phyloP scores from a whole-genome alignment of 257 asterid genomes.

The Nicotiana paniculata region DNA sequence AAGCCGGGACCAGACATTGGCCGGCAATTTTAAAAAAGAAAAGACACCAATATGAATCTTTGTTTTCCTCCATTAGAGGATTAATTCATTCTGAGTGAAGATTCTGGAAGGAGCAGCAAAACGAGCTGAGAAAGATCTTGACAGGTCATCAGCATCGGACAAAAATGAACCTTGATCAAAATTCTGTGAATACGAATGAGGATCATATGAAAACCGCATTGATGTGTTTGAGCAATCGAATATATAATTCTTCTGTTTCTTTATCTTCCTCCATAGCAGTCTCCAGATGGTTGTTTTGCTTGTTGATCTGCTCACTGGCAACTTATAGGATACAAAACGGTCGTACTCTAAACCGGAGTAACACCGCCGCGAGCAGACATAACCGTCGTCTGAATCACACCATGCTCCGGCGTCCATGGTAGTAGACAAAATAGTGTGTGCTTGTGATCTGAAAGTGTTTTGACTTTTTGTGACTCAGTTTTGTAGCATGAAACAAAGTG shows the following conservation, averaged over 20 bases:
- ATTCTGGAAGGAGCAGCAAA: constrained; percentile 62
- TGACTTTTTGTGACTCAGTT: neutral
- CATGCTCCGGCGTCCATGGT: neutral
- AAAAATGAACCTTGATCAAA: constrained; percentile 51
- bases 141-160: constrained; percentile 43
- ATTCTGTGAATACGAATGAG: constrained; percentile 58
- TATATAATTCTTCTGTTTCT: constrained; percentile 52
- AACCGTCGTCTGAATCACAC: neutral
- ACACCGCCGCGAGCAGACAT: neutral
- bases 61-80: constrained; percentile 14
- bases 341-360: neutral
- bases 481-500: neutral
- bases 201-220: constrained; percentile 62
- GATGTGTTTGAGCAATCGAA: constrained; percentile 37
- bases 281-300: constrained; percentile 37
- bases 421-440: neutral
- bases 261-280: constrained; percentile 61
- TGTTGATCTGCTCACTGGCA: constrained; percentile 38
- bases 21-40: too few species aligned
- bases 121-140: constrained; percentile 76
- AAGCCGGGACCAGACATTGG: too few species aligned
- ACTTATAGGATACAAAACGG: constrained; percentile 2
- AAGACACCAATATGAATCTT: neutral
- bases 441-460: neutral
- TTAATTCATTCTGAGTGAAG: constrained; percentile 37